Conservation (phyloP, 192 early-diverging fungal species). For the Backusella parvicylindrica region DNA sequence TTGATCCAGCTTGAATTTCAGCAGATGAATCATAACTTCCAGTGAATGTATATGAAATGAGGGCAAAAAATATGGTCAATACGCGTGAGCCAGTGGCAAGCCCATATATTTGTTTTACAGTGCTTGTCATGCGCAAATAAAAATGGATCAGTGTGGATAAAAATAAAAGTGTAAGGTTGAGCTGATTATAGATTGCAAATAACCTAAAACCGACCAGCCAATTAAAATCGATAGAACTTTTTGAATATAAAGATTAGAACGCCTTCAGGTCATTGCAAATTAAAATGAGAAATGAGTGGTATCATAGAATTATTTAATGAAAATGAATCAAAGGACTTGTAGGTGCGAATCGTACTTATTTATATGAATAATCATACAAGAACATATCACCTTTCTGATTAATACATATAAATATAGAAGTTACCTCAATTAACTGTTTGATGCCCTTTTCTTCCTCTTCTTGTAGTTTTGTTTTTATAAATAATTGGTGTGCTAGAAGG, state of each 20-base stretch:
- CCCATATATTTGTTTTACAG: not conserved
- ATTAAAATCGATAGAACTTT: too few relatives aligned
- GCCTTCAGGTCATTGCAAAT: too few relatives aligned
- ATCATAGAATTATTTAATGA: too few relatives aligned
- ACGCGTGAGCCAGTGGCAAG: slow-evolving; percentile 6
- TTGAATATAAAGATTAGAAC: too few relatives aligned
- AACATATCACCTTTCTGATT: too few relatives aligned
- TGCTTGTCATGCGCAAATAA: not conserved
- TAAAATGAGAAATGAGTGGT: too few relatives aligned
- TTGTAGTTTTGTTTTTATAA: not conserved
- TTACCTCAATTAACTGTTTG: not conserved
- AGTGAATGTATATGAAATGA: not conserved
- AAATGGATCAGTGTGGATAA: not conserved
- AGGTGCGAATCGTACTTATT: too few relatives aligned
- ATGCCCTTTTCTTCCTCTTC: not conserved
- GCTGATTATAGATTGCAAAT: too few relatives aligned
- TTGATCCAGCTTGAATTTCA: not conserved
- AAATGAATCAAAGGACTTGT: too few relatives aligned
- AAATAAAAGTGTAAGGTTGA: too few relatives aligned
- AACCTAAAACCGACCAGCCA: not conserved
- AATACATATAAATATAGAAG: not conserved
- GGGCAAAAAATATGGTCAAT: not conserved
- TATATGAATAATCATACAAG: too few relatives aligned
- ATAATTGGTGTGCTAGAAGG: not conserved
- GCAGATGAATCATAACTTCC: slow-evolving; percentile 20